Base-by-base conservation (phyloP, 345 rosid genomes). In the Populus simonii region DNA sequence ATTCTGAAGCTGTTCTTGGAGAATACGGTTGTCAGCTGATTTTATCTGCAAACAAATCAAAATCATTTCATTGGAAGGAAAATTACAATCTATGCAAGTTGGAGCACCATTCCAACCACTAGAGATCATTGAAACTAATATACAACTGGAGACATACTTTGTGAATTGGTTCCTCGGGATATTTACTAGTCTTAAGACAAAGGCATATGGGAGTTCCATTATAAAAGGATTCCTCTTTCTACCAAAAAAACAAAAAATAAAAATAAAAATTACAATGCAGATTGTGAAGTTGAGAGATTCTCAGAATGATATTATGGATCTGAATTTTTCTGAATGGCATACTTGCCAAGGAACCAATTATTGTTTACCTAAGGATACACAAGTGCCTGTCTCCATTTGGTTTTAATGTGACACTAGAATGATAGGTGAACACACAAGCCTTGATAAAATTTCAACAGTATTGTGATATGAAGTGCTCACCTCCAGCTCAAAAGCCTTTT, bases 401-500 rank as follows among this genome's bases (percentile, higher is more conserved):
- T 65, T 45, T 66, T 66, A 66, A 61, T 9, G 35, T 29, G 71
- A 66, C 11, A 18, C 15, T 17, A 47, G 8, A 20, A 75, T 10
- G 43, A 33, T 73, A 59, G 16, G 45, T 23, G 59, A 18, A 71
- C 25, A 12, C 22, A 71, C n/a, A 29, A 18, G 22, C 74, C 43
- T 13, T 36, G 2, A 35, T 35, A 38, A 18, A 67, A 36, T 29
- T 6, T 67, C 27, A 36, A 11, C 47, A 63, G 22, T 59, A 17
- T n/a, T 23, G 12, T 62, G 65, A 74, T 59, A 65, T 13, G 70
- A 79, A 61, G 74, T 15, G 73, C 86, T 83, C 75, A 94, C 98
- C 98, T 94, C 99, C 62, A 96, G 88, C 85, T 94, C 99, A 90
- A 96, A 96, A 85, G 90, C 88, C 84, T 89, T 94, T 81, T 96